phyloP scores from a whole-genome alignment of 2,329 filamentous ascomycete species.

The Fusarium sp. region DNA sequence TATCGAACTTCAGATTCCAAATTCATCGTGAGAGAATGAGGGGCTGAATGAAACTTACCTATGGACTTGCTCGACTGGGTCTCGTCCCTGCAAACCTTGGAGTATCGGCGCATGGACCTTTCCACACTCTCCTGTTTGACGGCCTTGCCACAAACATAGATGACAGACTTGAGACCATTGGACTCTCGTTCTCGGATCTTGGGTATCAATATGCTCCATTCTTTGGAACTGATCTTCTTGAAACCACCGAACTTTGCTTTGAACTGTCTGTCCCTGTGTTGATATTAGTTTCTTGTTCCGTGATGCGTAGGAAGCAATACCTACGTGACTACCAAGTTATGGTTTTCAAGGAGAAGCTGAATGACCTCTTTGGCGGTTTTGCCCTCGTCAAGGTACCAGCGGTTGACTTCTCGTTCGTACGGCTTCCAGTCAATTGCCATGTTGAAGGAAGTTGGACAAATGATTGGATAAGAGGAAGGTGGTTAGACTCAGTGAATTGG shows the following conservation, averaged over 20 bases:
- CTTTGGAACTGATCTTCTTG: not conserved
- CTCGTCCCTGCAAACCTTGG: not conserved
- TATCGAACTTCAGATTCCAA: not conserved
- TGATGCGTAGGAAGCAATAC: too few species aligned
- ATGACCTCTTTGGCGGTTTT: not conserved
- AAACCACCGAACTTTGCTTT: not conserved
- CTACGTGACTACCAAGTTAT: not conserved
- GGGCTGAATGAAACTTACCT: not conserved
- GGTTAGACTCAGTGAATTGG: too few species aligned
- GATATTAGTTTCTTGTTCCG: too few species aligned
- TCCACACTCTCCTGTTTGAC: not conserved
- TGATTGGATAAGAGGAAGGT: not conserved
- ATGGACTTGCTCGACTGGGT: not conserved
- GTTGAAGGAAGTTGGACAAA: not conserved
- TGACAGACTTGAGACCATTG: not conserved
- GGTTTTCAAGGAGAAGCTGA: not conserved
- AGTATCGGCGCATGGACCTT: not conserved
- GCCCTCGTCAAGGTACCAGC: not conserved
- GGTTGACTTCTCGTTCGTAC: not conserved
- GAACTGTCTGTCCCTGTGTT: not conserved
- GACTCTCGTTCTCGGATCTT: conserved; percentile 1
- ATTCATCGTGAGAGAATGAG: too few species aligned
- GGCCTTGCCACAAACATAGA: not conserved
- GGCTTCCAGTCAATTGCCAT: not conserved
- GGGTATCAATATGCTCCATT: conserved; percentile 14